phyloP scores from a whole-genome alignment of 176 grass and related monocot species.

The Triticum urartu region DNA sequence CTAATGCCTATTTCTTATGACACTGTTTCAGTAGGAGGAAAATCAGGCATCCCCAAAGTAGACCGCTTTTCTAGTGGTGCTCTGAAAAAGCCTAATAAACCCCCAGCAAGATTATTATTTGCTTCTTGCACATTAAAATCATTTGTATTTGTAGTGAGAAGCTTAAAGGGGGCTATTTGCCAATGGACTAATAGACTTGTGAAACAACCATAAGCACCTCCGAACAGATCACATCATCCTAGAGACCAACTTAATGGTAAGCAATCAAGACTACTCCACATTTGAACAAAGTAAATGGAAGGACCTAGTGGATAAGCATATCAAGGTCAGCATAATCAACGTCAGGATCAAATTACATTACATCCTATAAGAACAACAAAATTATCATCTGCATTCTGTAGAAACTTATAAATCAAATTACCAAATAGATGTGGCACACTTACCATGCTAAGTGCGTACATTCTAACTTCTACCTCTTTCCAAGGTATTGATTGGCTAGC shows the following conservation, averaged over 20 bases:
- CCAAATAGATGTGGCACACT: conserved; percentile 23
- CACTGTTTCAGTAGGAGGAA: conserved; percentile 4
- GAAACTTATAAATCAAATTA: conserved; percentile 10
- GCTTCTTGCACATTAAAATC: background rate
- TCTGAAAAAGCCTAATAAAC: background rate
- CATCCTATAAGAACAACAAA: conserved; percentile 19
- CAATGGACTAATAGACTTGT: background rate
- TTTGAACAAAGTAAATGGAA: background rate
- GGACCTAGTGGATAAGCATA: background rate
- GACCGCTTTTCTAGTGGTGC: background rate
- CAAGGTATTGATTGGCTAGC: conserved; percentile 72
- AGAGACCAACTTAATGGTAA: background rate
- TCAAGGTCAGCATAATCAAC: conserved; percentile 14
- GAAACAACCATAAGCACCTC: background rate
- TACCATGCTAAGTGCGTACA: conserved; percentile 92
- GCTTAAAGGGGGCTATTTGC: background rate
- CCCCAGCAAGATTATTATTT: conserved; percentile 2
- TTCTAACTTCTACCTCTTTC: conserved; percentile 85
- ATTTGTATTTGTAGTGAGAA: background rate
- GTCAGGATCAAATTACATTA: conserved; percentile 12
- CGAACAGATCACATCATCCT: conserved; percentile 6
- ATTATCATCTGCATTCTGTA: background rate
- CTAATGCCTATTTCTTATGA: background rate
- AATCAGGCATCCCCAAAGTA: background rate
- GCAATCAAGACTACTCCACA: background rate